Percentiles rank a stretch among this genome's conserved stretches.
phyloP scores from a whole-genome alignment of 352 stramenopile species.

The Peronosclerospora sorghi region DNA sequence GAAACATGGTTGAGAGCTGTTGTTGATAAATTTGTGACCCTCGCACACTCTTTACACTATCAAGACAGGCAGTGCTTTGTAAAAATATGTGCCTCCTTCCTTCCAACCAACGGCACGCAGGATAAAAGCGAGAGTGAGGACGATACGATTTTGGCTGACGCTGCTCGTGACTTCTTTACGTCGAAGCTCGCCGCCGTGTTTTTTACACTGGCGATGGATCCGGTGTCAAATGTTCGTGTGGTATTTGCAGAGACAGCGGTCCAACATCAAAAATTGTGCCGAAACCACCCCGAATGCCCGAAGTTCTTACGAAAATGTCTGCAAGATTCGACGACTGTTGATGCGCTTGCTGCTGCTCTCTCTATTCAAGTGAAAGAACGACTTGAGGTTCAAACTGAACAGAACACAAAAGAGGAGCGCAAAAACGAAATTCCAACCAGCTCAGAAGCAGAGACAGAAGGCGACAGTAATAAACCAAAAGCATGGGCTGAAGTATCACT shows the following conservation, averaged over 20 bases:
- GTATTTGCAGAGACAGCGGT: conserved; percentile 43
- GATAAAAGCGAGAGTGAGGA: conserved; percentile 2
- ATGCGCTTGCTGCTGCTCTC: conserved; percentile 22
- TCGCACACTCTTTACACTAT: conserved; percentile 46
- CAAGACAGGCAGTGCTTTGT: conserved; percentile 61
- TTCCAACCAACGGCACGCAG: conserved; percentile 9
- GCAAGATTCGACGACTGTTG: conserved; percentile 8
- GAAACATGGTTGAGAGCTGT: conserved; percentile 36
- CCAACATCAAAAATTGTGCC: conserved; percentile 32
- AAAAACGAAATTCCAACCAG: not conserved
- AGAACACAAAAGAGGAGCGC: conserved; percentile 5
- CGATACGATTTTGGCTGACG: conserved; percentile 3
- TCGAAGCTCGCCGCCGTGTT: conserved; percentile 34
- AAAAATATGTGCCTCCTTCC: conserved; percentile 49
- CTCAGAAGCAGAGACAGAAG: conserved; percentile 3
- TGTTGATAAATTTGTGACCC: conserved; percentile 33
- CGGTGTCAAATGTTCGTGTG: conserved; percentile 64
- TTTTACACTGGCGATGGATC: conserved; percentile 47
- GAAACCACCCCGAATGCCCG: conserved; percentile 18
- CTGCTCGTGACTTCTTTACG: conserved; percentile 32
- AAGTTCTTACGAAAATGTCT: conserved; percentile 16
- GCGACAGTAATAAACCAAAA: conserved; percentile 1
- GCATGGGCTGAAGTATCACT: not conserved
- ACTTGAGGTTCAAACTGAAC: conserved; percentile 4
- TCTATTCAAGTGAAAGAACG: conserved; percentile 10